phyloP scores from a whole-genome alignment of 352 stramenopile genomes.

The Peronospora farinosa region DNA sequence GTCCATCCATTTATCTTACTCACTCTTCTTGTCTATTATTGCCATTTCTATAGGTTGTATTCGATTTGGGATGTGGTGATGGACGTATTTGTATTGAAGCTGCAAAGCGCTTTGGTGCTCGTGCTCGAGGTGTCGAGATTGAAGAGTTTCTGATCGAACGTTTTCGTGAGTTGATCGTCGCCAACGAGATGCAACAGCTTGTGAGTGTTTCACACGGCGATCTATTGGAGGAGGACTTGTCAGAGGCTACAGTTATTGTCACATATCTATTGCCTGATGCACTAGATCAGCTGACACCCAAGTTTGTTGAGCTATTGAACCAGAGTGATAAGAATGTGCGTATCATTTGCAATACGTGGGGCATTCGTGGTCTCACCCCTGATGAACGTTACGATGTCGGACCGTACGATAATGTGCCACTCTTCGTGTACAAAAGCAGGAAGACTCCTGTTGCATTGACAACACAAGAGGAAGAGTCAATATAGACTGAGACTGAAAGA shows the following conservation, averaged over 20 bases:
- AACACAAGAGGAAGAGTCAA: slow-evolving; percentile 7
- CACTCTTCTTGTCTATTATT: not conserved
- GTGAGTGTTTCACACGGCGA: slow-evolving; percentile 47
- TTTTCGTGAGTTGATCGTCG: slow-evolving; percentile 32
- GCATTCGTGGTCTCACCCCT: slow-evolving; percentile 31
- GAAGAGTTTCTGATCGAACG: slow-evolving; percentile 46
- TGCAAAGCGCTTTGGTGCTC: slow-evolving; percentile 33
- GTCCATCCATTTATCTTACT: not conserved
- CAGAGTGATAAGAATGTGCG: slow-evolving; percentile 32
- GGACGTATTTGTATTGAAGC: slow-evolving; percentile 54
- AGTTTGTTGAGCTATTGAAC: slow-evolving; percentile 33
- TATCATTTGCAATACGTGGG: slow-evolving; percentile 65
- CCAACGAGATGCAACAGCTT: slow-evolving; percentile 33
- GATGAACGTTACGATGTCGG: slow-evolving; percentile 33
- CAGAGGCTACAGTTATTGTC: slow-evolving; percentile 47
- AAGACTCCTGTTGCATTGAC: not conserved
- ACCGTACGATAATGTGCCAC: slow-evolving; percentile 39
- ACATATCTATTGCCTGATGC: slow-evolving; percentile 54
- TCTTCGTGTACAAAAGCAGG: slow-evolving; percentile 45
- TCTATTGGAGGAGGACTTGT: slow-evolving; percentile 44
- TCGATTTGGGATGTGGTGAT: slow-evolving; percentile 56
- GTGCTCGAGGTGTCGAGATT: slow-evolving; percentile 51
- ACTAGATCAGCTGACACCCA: slow-evolving; percentile 34
- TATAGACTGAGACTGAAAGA: slow-evolving; percentile 5
- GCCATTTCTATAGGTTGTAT: slow-evolving; percentile 26